Evolutionary conservation across 371 early-diverging fungal genomes (phyloP).

Genomic region (Gilbertella persicaria): DNA sequence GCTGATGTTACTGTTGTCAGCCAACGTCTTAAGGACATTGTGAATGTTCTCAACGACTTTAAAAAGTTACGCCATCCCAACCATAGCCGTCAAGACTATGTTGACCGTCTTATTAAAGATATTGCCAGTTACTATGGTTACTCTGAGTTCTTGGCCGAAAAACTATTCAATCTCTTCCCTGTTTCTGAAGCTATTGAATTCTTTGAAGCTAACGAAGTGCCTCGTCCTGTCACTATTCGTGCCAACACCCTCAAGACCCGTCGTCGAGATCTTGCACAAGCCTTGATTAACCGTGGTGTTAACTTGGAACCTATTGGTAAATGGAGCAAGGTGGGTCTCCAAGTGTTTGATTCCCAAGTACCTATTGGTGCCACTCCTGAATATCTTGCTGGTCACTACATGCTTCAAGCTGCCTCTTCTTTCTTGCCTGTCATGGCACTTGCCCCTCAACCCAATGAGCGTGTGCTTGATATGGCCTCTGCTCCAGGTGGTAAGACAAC

Average conservation of each 20-base stretch:
- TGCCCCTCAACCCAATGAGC: slow-evolving; percentile 91
- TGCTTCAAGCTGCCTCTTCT: slow-evolving; percentile 98
- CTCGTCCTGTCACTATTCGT: slow-evolving; percentile 97
- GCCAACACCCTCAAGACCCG: slow-evolving; percentile 96
- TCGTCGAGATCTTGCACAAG: slow-evolving; percentile 94
- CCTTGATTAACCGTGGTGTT: slow-evolving; percentile 95
- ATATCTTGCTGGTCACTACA: slow-evolving; percentile 99
- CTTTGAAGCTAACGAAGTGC: slow-evolving; percentile 98
- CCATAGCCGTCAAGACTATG: slow-evolving; percentile 79
- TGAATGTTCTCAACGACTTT: slow-evolving; percentile 87
- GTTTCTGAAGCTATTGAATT: slow-evolving; percentile 94
- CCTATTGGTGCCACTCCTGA: slow-evolving; percentile 99
- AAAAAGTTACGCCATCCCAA: slow-evolving; percentile 76
- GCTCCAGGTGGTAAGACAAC: slow-evolving; percentile 99
- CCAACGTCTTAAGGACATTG: slow-evolving; percentile 87
- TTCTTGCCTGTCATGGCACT: slow-evolving; percentile 98
- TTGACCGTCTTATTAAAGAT: slow-evolving; percentile 86
- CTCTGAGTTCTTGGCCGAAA: slow-evolving; percentile 91
- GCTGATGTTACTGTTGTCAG: slow-evolving; percentile 68
- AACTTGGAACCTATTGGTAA: slow-evolving; percentile 98
- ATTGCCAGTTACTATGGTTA: slow-evolving; percentile 94
- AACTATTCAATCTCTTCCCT: slow-evolving; percentile 89
- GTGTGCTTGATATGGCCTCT: slow-evolving; percentile 98
- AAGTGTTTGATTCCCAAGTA: slow-evolving; percentile 90
- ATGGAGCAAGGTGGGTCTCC: slow-evolving; percentile 90